Evolutionary conservation across 2,329 filamentous ascomycete species (phyloP).

Genomic region (Arthroderma uncinatum): DNA sequence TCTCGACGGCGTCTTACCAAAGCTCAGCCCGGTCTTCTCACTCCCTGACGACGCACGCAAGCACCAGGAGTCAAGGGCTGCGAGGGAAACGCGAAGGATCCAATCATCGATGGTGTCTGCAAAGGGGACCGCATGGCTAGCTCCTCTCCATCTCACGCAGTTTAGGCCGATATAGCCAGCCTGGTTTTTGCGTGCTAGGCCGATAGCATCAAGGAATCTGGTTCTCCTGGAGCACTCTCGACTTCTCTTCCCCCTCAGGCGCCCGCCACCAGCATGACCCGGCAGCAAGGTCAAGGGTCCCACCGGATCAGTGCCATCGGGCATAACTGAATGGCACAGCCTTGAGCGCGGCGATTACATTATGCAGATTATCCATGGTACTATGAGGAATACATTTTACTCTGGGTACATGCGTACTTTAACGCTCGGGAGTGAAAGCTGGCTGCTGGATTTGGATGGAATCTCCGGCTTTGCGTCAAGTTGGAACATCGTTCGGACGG

Average conservation of each 20-base stretch:
- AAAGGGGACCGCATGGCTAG: neutral
- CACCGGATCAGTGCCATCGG: neutral
- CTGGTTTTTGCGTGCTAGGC: neutral
- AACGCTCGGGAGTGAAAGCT: neutral
- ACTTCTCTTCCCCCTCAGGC: neutral
- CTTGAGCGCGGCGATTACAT: neutral
- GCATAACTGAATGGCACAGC: neutral
- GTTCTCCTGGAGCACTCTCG: neutral
- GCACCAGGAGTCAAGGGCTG: neutral
- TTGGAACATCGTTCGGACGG: slow-evolving; percentile 3
- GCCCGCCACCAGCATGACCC: neutral
- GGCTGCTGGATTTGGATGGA: slow-evolving; percentile 2
- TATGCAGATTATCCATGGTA: neutral
- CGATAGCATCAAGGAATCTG: neutral
- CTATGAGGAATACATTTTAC: neutral
- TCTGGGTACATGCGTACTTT: neutral
- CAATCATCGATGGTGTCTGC: neutral
- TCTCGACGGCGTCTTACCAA: slow-evolving; percentile 5
- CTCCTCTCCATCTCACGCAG: neutral
- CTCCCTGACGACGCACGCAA: neutral
- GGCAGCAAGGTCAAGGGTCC: neutral
- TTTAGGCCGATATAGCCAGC: neutral
- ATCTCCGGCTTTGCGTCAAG: slow-evolving; percentile 2
- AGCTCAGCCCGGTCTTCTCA: neutral
- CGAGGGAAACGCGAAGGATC: neutral